phyloP scores from a whole-genome alignment of 2,329 filamentous ascomycete genomes.

The Bipolaris bicolor region DNA sequence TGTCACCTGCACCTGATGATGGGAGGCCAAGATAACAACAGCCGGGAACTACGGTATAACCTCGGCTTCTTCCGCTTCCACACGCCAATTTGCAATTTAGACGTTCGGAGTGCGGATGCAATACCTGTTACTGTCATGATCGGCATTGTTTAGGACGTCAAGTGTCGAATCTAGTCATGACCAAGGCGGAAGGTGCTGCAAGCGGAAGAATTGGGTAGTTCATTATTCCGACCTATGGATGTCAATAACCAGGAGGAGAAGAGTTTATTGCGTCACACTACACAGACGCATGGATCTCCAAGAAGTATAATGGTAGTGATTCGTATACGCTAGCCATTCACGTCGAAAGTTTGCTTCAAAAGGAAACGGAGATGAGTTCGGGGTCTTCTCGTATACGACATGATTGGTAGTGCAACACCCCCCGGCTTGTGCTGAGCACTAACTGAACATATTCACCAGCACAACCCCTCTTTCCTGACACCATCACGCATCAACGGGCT shows the following conservation, averaged over 20 bases:
- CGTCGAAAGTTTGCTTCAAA: background rate
- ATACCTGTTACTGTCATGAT: slow-evolving; percentile 1
- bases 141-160: background rate
- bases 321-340: background rate
- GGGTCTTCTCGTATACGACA: background rate
- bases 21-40: background rate
- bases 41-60: background rate
- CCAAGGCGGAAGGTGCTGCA: background rate
- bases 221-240: slow-evolving; percentile 4
- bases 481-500: background rate
- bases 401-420: background rate
- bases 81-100: background rate
- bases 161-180: background rate
- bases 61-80: background rate
- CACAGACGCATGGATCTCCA: background rate
- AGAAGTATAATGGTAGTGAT: background rate
- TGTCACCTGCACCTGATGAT: background rate
- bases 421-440: background rate
- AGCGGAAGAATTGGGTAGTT: slow-evolving; percentile 11
- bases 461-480: background rate
- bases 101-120: slow-evolving; percentile 1
- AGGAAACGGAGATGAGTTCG: background rate
- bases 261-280: background rate
- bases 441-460: background rate
- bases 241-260: background rate